A percentile compares a stretch with the other conserved stretches of the same genome.
These are phyloP conservation scores for Paecilomyces formosus DNA, from an alignment of 2,329 filamentous ascomycete genomes.

Conservation along the genomic window DNA sequence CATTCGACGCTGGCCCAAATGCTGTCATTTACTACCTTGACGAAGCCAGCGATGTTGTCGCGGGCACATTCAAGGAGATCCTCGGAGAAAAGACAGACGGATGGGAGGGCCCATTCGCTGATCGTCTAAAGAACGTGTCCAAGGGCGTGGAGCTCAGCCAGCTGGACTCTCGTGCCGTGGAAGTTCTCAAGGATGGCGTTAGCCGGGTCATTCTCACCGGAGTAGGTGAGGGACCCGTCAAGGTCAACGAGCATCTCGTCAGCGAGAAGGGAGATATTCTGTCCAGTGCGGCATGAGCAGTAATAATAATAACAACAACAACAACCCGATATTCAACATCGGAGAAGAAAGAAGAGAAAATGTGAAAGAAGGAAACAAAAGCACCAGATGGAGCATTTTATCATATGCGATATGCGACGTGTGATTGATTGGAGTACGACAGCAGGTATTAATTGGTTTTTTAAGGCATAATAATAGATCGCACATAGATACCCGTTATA, in stretches of 20 bases:
- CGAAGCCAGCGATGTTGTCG: conserved; percentile 63
- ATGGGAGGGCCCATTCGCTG: conserved; percentile 51
- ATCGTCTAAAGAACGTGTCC: conserved; percentile 45
- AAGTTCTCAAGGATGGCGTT: conserved; percentile 67
- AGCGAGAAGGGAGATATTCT: conserved; percentile 54
- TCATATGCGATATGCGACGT: not conserved
- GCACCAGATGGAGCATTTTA: not conserved
- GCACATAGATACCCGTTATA: not conserved
- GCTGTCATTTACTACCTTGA: conserved; percentile 93
- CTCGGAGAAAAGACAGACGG: conserved; percentile 56
- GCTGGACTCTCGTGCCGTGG: conserved; percentile 46
- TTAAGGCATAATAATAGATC: not conserved
- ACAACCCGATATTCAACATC: not conserved
- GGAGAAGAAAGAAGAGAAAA: not conserved
- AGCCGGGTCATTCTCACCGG: conserved; percentile 84
- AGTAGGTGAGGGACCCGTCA: conserved; percentile 82
- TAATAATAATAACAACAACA: too few relatives aligned
- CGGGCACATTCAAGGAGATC: conserved; percentile 68
- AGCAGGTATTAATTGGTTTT: not conserved
- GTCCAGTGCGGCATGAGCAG: conserved; percentile 9
- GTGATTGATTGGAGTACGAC: not conserved
- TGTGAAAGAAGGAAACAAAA: not conserved
- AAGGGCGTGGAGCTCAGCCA: conserved; percentile 56
- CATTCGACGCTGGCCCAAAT: conserved; percentile 95
- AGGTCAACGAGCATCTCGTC: conserved; percentile 70